These are phyloP conservation scores for Boletellus ananas DNA, from an alignment of 768 basidiomycete species.

Conservation along the genomic window DNA sequence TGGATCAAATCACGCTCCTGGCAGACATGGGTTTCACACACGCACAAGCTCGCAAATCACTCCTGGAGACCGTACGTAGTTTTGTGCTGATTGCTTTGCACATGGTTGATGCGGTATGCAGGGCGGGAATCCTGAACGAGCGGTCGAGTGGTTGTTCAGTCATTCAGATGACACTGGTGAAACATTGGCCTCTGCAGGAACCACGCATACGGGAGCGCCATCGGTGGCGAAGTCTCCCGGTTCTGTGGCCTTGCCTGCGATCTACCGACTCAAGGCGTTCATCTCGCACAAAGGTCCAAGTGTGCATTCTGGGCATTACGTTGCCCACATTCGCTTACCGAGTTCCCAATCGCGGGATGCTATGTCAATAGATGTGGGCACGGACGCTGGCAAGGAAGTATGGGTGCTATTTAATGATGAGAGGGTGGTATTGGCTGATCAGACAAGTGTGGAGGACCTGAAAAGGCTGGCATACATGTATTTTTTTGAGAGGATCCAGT, in stretches of 20 bases:
- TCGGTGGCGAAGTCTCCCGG: constrained; percentile 40
- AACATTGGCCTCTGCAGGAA: constrained; percentile 25
- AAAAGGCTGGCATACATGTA: constrained; percentile 91
- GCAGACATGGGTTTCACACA: constrained; percentile 90
- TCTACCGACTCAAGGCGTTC: constrained; percentile 85
- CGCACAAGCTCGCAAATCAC: constrained; percentile 81
- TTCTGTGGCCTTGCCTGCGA: constrained; percentile 60
- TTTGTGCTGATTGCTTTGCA: background rate
- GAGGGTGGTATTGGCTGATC: constrained; percentile 89
- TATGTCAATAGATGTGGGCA: constrained; percentile 29
- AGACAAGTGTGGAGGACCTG: constrained; percentile 73
- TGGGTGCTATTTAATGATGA: constrained; percentile 98
- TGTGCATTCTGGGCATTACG: constrained; percentile 93
- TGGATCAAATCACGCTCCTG: constrained; percentile 70
- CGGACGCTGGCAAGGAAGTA: constrained; percentile 29
- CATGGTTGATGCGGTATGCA: constrained; percentile 24
- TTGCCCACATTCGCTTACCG: constrained; percentile 62
- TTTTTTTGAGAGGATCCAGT: constrained; percentile 61
- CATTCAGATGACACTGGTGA: constrained; percentile 87
- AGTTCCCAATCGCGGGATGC: constrained; percentile 5
- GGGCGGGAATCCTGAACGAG: constrained; percentile 76
- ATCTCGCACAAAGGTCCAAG: constrained; percentile 96
- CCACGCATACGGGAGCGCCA: constrained; percentile 16
- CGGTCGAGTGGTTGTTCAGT: constrained; percentile 94
- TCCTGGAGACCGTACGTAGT: constrained; percentile 73